phyloP scores from a whole-genome alignment of 441 rosid species.

The Viola pubescens region DNA sequence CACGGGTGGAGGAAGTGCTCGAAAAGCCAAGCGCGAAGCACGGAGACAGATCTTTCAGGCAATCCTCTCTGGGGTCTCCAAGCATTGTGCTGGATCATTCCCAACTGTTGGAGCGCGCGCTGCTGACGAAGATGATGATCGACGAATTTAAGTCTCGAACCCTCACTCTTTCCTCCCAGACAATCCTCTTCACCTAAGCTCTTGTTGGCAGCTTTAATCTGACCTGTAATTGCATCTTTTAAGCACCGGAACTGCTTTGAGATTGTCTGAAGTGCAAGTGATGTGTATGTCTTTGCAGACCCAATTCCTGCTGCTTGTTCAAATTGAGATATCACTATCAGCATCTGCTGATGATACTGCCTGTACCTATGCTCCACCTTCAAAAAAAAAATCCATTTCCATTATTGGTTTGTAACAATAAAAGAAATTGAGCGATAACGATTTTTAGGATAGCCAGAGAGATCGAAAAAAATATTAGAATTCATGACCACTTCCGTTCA shows the following conservation, averaged over 20 bases:
- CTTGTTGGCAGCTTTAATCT: conserved; percentile 58
- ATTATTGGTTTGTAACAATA: too few species aligned
- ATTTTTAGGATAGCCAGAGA: background rate
- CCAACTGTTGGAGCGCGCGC: conserved; percentile 79
- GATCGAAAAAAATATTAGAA: background rate
- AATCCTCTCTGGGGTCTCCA: conserved; percentile 80
- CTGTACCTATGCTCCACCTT: conserved; percentile 71
- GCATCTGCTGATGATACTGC: conserved; percentile 63
- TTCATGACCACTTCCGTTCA: background rate
- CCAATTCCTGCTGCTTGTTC: conserved; percentile 70
- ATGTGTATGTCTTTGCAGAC: conserved; percentile 63
- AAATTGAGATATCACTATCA: conserved; percentile 53
- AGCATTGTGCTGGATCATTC: conserved; percentile 92
- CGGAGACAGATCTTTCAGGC: conserved; percentile 74
- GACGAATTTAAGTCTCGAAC: conserved; percentile 43
- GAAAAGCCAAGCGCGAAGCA: conserved; percentile 90
- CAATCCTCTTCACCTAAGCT: conserved; percentile 57
- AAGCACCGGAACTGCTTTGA: conserved; percentile 70
- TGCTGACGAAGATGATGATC: conserved; percentile 90
- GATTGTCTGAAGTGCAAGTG: conserved; percentile 82
- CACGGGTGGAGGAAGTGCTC: conserved; percentile 94
- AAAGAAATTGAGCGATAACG: too few species aligned
- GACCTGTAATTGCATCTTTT: conserved; percentile 64
- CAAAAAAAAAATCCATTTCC: background rate
- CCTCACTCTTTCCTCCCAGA: conserved; percentile 47